Evolutionary conservation across 2,329 filamentous ascomycete species (phyloP), one percentile per base, ranked within the genome.

Genomic region (Pseudocercospora ulei): DNA sequence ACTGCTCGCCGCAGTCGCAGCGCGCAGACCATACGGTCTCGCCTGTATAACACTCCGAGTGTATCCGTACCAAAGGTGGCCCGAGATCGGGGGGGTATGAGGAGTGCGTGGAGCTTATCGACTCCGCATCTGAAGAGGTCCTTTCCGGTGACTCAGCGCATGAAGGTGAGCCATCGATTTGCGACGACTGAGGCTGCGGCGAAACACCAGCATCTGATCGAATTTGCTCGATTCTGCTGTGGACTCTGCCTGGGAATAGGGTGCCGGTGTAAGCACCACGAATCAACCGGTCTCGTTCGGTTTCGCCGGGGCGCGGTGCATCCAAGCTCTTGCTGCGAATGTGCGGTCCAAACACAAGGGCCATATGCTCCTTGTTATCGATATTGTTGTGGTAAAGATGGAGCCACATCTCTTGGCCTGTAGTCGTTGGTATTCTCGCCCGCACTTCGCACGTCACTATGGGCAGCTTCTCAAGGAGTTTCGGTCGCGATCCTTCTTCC

Each of bases 1-100:
- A 72, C 61, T 98, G 90, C 65, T 98, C 90, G 40, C 90, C 90
- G 61, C 90, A 98, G 65, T 98, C 90, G 65, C 90, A 98, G 17
- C 90, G 78, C 22, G 90, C 88, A 5, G 87, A 95, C 90, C 90
- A 96, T 1, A 92, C 90, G 1, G 90, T 98, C 68, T 98, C 90
- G 43, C 90, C 90, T 0, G 90, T 98, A 63, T 98, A 98, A 65
- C 90, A 98, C 63, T 98, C 90, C 2, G 84, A 93, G 62, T 98
- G 90, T 57, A 98, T 98, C 41, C 90, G 75, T 30, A 98, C 88
- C 24, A 98, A 68, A 0, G 90, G 84, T 1, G 80, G 63, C 7
- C 62, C 58, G 2, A 57, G 51, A 3, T 59, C 55, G 0, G 55
- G 45, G 5, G 57, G 49, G 11, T 52, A 51, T 24, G 53, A 46